Evolutionary conservation across 495 filamentous ascomycete genomes (phyloP).

Genomic region (Penicillium angulare): DNA sequence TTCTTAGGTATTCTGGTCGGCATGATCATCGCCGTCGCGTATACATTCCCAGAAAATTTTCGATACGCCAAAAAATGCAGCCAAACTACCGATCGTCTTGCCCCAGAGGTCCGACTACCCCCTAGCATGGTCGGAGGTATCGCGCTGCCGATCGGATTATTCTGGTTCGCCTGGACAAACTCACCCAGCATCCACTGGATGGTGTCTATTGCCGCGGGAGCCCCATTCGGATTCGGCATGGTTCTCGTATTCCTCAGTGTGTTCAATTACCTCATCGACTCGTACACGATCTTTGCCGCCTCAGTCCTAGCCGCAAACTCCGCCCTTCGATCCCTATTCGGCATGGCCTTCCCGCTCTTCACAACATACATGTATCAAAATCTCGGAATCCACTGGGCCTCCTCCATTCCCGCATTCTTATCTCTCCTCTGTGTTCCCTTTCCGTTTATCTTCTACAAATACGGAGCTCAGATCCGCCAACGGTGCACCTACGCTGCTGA

Average conservation of each 20-base stretch:
- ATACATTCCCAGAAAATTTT: constrained; percentile 40
- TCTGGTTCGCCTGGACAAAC: constrained; percentile 67
- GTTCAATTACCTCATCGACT: constrained; percentile 73
- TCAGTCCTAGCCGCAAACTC: constrained; percentile 72
- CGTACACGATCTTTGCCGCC: constrained; percentile 72
- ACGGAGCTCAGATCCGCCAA: constrained; percentile 60
- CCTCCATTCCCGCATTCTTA: constrained; percentile 70
- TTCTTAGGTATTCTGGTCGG: constrained; percentile 76
- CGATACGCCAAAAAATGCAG: constrained; percentile 34
- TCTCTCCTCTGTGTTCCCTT: constrained; percentile 68
- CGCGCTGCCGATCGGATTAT: constrained; percentile 48
- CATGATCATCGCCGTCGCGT: constrained; percentile 60
- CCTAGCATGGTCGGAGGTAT: constrained; percentile 37
- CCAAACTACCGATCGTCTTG: constrained; percentile 29
- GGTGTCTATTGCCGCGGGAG: constrained; percentile 55
- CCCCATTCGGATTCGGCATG: constrained; percentile 68
- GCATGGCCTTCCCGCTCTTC: constrained; percentile 76
- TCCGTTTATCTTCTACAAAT: constrained; percentile 71
- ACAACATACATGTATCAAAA: constrained; percentile 69
- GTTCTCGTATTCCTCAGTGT: constrained; percentile 68
- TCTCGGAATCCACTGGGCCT: constrained; percentile 77
- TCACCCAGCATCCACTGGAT: constrained; percentile 65
- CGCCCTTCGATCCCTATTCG: constrained; percentile 63
- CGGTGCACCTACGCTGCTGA: constrained; percentile 66
- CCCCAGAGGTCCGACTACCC: constrained; percentile 42